Percentiles rank a stretch among this genome's conserved stretches.
Evolutionary conservation across 73 alveolate genomes (phyloP).

Genomic region (Paramecium sonneborni): DNA sequence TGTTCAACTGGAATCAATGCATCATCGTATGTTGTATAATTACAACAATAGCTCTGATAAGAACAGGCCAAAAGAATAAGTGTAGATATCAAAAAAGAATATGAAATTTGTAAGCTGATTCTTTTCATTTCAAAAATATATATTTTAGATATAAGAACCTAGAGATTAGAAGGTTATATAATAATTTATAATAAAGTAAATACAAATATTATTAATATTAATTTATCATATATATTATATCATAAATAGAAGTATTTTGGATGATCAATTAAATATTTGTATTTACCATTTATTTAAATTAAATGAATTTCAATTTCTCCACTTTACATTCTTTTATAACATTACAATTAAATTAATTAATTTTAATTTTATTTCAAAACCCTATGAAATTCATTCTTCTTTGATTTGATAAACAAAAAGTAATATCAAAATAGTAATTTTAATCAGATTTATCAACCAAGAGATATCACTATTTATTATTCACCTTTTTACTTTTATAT

Average conservation of each 20-base stretch:
- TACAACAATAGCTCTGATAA: not conserved
- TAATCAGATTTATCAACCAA: no score
- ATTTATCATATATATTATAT: not conserved
- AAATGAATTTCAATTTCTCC: no score
- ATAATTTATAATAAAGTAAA: not conserved
- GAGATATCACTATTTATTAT: no score
- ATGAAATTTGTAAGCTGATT: not conserved
- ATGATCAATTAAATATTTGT: no score
- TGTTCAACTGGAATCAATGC: not conserved
- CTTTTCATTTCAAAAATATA: not conserved
- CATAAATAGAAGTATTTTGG: not conserved
- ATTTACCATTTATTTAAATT: no score
- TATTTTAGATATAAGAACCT: not conserved
- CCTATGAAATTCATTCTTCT: no score
- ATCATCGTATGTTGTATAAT: not conserved
- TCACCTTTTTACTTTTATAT: no score
- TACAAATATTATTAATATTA: not conserved
- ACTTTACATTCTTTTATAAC: no score
- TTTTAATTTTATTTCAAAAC: no score
- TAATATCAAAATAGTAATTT: no score
- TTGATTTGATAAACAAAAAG: no score
- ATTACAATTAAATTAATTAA: no score
- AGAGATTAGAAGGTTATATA: not conserved
- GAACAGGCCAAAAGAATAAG: not conserved
- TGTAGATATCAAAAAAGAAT: not conserved